Evolutionary conservation across 176 grass and related monocot species (phyloP).

Genomic region (Guadua angustifolia): DNA sequence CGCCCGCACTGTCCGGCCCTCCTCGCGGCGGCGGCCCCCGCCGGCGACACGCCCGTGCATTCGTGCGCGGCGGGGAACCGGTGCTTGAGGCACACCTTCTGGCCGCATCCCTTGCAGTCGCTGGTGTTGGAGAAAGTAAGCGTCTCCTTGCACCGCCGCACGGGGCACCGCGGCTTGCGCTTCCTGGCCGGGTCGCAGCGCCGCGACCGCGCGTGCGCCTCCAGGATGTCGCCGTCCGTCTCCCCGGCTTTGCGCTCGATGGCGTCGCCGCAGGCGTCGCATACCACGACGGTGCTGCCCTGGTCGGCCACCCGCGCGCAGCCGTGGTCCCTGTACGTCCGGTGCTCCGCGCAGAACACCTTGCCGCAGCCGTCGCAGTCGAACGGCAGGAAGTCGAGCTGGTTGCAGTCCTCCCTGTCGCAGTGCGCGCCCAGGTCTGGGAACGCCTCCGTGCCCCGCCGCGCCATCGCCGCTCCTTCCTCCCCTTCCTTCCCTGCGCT

Average conservation of each 20-base stretch:
- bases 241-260: conserved; percentile 59
- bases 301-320: conserved; percentile 63
- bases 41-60: conserved; percentile 29
- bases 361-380: conserved; percentile 69
- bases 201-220: conserved; percentile 53
- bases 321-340: conserved; percentile 55
- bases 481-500: background rate
- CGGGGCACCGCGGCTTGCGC: conserved; percentile 65
- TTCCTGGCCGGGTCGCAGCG: conserved; percentile 70
- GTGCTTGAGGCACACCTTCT: conserved; percentile 73
- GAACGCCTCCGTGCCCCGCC: conserved; percentile 76
- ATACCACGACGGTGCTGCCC: conserved; percentile 71
- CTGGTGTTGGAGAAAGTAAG: conserved; percentile 75
- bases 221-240: conserved; percentile 28
- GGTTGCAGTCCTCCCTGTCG: conserved; percentile 69
- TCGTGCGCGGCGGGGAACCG: conserved; percentile 65
- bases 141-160: conserved; percentile 66
- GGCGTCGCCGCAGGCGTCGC: conserved; percentile 67
- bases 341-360: conserved; percentile 74
- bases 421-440: conserved; percentile 81
- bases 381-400: conserved; percentile 91
- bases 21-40: conserved; percentile 29
- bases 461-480: conserved; percentile 40
- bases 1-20: conserved; percentile 38
- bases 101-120: conserved; percentile 54